Evolutionary conservation across 2,329 filamentous ascomycete species (phyloP).

Genomic region (Colletotrichum cuscutae): DNA sequence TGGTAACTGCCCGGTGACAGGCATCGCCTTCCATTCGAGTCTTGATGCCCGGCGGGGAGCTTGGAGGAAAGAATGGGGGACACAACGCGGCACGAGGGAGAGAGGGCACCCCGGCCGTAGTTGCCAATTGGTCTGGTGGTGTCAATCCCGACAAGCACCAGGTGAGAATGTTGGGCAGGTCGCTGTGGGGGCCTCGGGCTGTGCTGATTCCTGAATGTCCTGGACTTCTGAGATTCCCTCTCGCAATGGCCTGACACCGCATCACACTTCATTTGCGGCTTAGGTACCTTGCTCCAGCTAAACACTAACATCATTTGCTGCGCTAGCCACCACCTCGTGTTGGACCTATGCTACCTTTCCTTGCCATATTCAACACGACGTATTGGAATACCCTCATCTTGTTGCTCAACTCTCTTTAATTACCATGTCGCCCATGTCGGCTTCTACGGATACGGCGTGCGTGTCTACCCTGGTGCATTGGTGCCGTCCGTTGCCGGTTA

Average conservation of each 20-base stretch:
- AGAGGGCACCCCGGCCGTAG: background rate
- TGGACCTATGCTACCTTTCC: background rate
- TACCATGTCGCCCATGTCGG: background rate
- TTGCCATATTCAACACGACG: background rate
- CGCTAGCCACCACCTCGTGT: background rate
- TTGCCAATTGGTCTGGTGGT: background rate
- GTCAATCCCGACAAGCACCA: background rate
- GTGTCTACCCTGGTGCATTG: background rate
- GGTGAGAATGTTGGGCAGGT: constrained; percentile 6
- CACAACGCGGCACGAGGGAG: background rate
- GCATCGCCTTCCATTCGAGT: background rate
- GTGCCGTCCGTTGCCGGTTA: background rate
- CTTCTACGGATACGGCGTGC: background rate
- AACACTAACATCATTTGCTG: background rate
- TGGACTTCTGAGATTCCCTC: background rate
- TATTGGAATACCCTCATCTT: background rate
- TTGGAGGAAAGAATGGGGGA: background rate
- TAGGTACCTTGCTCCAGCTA: too few species aligned
- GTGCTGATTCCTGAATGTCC: background rate
- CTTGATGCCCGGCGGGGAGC: background rate
- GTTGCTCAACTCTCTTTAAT: background rate
- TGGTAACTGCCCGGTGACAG: background rate
- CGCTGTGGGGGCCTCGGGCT: constrained; percentile 2
- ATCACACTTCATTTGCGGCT: background rate
- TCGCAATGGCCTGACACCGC: background rate